phyloP scores from a whole-genome alignment of 2,329 filamentous ascomycete species.

The Alternaria sp. region DNA sequence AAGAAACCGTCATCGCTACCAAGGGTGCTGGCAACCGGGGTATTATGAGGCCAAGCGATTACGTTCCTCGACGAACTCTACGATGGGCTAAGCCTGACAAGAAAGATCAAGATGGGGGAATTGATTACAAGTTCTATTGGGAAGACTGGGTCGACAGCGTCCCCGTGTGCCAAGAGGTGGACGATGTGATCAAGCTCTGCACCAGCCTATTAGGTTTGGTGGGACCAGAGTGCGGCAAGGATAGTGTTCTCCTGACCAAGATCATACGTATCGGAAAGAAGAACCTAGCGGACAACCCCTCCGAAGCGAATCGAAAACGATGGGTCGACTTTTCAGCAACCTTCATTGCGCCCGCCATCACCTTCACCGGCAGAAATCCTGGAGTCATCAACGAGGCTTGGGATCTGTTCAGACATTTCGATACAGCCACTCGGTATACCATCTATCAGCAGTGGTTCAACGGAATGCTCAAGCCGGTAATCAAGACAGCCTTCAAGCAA shows the following conservation, averaged over 20 bases:
- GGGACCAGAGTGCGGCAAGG: constrained; percentile 87
- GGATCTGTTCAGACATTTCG: constrained; percentile 79
- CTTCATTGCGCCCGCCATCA: constrained; percentile 85
- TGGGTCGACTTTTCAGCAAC: constrained; percentile 88
- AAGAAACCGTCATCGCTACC: constrained; percentile 48
- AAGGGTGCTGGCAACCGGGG: constrained; percentile 57
- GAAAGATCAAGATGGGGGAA: constrained; percentile 74
- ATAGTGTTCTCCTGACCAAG: constrained; percentile 78
- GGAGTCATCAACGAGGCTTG: constrained; percentile 86
- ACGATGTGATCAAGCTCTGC: constrained; percentile 89
- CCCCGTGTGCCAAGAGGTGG: constrained; percentile 85
- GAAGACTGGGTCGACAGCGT: constrained; percentile 96
- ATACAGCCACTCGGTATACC: constrained; percentile 77
- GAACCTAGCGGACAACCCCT: constrained; percentile 73
- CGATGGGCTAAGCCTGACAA: constrained; percentile 87
- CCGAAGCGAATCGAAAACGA: constrained; percentile 71
- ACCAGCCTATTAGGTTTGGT: constrained; percentile 83
- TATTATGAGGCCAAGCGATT: constrained; percentile 67
- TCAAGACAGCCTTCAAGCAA: constrained; percentile 78
- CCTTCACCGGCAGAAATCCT: constrained; percentile 83
- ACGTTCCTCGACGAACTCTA: constrained; percentile 69
- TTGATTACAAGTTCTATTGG: constrained; percentile 91
- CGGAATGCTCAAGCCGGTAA: constrained; percentile 61
- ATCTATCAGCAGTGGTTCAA: constrained; percentile 92
- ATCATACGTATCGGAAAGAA: constrained; percentile 83